These are phyloP conservation scores for Linanthus parryae DNA, from an alignment of 148 eudicot genomes.

Conservation along the genomic window DNA sequence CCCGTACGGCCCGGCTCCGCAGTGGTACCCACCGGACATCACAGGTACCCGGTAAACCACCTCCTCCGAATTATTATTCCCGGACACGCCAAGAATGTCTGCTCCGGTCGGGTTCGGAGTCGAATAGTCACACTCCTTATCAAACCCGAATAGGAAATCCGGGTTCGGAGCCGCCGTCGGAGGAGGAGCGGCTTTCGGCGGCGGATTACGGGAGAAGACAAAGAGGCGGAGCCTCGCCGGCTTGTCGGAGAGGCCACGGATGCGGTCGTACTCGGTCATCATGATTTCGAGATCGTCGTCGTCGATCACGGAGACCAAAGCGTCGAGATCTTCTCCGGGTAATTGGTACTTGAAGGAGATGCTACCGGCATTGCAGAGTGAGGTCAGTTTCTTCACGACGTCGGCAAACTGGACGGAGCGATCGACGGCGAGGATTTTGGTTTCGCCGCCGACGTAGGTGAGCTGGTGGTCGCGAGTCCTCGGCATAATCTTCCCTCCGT, in stretches of 20 bases:
- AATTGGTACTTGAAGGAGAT: constrained; percentile 53
- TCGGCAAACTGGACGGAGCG: constrained; percentile 28
- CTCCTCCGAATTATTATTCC: neutral
- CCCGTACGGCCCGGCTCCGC: constrained; percentile 32
- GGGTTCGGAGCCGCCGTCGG: constrained; percentile 16
- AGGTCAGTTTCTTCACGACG: constrained; percentile 22
- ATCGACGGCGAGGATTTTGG: constrained; percentile 48
- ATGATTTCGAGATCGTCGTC: constrained; percentile 68
- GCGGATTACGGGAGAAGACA: constrained; percentile 22
- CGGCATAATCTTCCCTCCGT: constrained; percentile 55
- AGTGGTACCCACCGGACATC: constrained; percentile 25
- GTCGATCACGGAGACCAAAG: constrained; percentile 60
- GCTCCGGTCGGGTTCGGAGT: neutral
- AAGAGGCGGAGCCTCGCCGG: constrained; percentile 57
- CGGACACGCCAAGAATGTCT: no score
- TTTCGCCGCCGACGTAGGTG: constrained; percentile 61
- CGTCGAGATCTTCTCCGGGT: constrained; percentile 75
- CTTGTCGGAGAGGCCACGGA: constrained; percentile 22
- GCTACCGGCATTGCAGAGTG: constrained; percentile 9
- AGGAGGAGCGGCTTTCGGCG: constrained; percentile 5
- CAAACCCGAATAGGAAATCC: constrained; percentile 65
- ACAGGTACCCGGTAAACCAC: constrained; percentile 41
- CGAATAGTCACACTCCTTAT: constrained; percentile 20
- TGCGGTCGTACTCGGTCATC: constrained; percentile 66
- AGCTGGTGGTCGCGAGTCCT: constrained; percentile 52